Evolutionary conservation across 768 basidiomycete genomes (phyloP), one percentile per base, ranked within the genome.

Genomic region (Dioszegia crocea): DNA sequence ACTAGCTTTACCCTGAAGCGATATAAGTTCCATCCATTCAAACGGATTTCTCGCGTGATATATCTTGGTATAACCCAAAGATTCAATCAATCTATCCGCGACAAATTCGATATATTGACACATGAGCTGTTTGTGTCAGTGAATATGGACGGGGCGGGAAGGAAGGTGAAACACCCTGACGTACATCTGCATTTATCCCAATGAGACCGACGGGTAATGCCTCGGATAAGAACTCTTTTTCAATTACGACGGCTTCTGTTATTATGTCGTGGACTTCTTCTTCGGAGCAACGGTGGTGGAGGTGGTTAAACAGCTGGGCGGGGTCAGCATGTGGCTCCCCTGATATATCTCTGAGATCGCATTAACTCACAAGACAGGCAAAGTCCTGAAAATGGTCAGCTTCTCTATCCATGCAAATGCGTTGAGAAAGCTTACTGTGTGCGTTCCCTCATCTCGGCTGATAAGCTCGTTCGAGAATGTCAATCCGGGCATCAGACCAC

Each of bases 1-100:
- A 68, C 67, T 72, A 39, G 92, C 90, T 81, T 98, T 98, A 63
- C 93, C 93, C 79, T 92, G 88, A 5, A 96, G 80, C 16, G 91
- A 94, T 45, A 93, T 93, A 84, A 91, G 85, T 66, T 93, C 90
- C 89, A 92, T 92, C 63, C 76, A 81, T 61, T 81, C 76, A 59
- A 78, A 78, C 2, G 77, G 77, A 56, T 78, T 78, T 12, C 48
- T 61, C 38, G 73, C 67, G 61, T 73, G 64, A 62, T 73, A 77
- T 27, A 77, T 67, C 64, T 77, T 77, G 12, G 66, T 57, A 61
- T 68, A 75, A n/a, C 76, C 76, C 52, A 55, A 57, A 17, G 74
- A 66, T 21, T 68, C 71, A 36, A 76, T 63, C 17, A 77, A 58
- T 48, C 73, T 64, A 60, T 77, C 76, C 23, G 76, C 76, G 16